Evolutionary conservation across 108 stramenopile species (phyloP).

Genomic region (Parietichytrium sp.): DNA sequence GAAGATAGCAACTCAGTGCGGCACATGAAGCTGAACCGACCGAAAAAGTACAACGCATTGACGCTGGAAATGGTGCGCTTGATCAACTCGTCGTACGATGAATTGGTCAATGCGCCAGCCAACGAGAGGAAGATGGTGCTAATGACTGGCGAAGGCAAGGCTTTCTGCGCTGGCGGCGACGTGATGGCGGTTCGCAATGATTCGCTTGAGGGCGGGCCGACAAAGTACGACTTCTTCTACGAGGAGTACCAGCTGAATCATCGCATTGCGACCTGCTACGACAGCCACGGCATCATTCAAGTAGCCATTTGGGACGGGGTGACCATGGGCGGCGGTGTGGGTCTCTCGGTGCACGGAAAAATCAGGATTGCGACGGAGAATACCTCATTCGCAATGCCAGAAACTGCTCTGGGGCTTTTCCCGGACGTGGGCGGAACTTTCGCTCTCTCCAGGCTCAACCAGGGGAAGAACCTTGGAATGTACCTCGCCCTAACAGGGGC

Average conservation of each 20-base stretch:
- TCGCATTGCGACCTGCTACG: constrained; percentile 55
- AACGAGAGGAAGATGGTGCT: background rate
- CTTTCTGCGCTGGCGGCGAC: constrained; percentile 93
- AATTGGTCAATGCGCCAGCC: background rate
- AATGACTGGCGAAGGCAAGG: constrained; percentile 38
- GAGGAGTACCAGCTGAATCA: constrained; percentile 84
- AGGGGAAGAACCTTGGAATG: constrained; percentile 67
- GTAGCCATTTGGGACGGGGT: constrained; percentile 93
- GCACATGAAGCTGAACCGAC: constrained; percentile 45
- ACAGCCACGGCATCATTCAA: constrained; percentile 56
- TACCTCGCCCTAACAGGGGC: constrained; percentile 89
- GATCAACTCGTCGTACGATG: background rate
- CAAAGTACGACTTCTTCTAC: constrained; percentile 70
- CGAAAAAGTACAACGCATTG: constrained; percentile 53
- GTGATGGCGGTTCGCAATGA: constrained; percentile 68
- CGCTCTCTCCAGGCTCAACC: constrained; percentile 78
- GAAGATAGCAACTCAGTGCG: no score
- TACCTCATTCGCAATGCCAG: constrained; percentile 94
- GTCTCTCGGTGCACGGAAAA: constrained; percentile 82
- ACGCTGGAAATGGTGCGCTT: constrained; percentile 41
- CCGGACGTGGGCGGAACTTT: constrained; percentile 91
- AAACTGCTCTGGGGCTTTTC: constrained; percentile 92
- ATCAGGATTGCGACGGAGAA: constrained; percentile 89
- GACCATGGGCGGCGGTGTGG: constrained; percentile 98
- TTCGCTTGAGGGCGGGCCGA: constrained; percentile 13